These are phyloP conservation scores for Encephalitozoon intestinalis DNA, from an alignment of 371 early-diverging fungal species.

Conservation along the genomic window DNA sequence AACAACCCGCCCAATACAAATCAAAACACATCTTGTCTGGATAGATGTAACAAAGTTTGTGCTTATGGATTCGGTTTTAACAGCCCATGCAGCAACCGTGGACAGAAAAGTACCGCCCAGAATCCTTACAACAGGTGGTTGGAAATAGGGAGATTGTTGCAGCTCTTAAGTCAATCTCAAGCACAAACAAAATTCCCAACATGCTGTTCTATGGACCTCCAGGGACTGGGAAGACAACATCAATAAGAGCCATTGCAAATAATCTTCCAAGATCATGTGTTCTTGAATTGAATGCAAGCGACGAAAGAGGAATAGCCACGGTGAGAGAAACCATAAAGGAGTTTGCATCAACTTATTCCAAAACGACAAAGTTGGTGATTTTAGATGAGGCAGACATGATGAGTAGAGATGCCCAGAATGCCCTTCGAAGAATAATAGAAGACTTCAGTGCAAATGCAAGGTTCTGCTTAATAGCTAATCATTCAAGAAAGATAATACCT, in stretches of 20 bases:
- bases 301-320: conserved; percentile 91
- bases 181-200: conserved; percentile 73
- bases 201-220: conserved; percentile 94
- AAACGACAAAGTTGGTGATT: conserved; percentile 83
- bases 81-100: not conserved
- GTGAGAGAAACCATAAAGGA: conserved; percentile 87
- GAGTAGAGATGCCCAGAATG: conserved; percentile 93
- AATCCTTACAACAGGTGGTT: conserved; percentile 48
- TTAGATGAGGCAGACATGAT: conserved; percentile 98
- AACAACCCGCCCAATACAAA: not conserved
- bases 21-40: not conserved
- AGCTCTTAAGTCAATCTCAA: conserved; percentile 27
- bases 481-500: conserved; percentile 88
- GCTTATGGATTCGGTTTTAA: not conserved
- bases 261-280: conserved; percentile 71
- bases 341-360: conserved; percentile 77
- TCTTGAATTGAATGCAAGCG: conserved; percentile 94
- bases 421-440: conserved; percentile 95
- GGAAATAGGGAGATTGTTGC: conserved; percentile 58
- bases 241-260: conserved; percentile 77
- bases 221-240: conserved; percentile 86
- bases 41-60: not conserved
- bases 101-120: conserved; percentile 60
- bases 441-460: conserved; percentile 81
- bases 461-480: conserved; percentile 95